Evolutionary conservation across 192 early-diverging fungal genomes (phyloP), one percentile per base, ranked within the genome.

Genomic region (Coemansia erecta): DNA sequence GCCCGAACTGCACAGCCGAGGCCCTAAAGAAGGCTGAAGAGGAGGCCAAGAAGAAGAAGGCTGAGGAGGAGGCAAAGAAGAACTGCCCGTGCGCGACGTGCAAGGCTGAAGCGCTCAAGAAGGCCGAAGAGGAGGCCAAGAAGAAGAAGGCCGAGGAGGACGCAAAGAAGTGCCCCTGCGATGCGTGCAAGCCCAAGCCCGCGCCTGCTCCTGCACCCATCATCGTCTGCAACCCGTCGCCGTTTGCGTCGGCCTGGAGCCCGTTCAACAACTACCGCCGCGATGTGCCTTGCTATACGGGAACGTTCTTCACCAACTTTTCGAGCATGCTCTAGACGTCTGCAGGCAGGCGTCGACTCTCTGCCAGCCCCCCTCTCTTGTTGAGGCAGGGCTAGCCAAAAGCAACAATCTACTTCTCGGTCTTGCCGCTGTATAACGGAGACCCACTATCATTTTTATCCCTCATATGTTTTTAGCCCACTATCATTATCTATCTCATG

Each of bases 201-300:
- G 43, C 53, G 10, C 37, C 64, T 14, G 61, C 66, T 2, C 44
- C 50, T 2, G 51, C 66, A 1, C 44, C 50, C 2, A 41, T 55
- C 37, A 21, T 53, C 14, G 57, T 58, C 21, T 61, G 66, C 54
- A 71, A 61, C 62, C 63, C 67, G 43, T 78, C 75, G 33, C 75
- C 75, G 35, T 78, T 78, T 65, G 75, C 69, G 10, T 78, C 75
- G 21, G 53, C 75, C n/a, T 78, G 75, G 75, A 78, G 75, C 52
- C 75, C 75, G 21, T 78, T 78, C 75, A 78, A 78, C 59, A 78
- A 78, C 65, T 78, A 78, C 62, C 69, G 70, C 41, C 75, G 75
- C 21, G 75, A 72, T 23, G 75, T 64, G 24, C 62, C 69, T 9
- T 78, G 75, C 70, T 78, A 78, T 62, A 60, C 26, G 22, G 66